Base-by-base conservation (phyloP, 2,329 filamentous ascomycete genomes). In the Penicillium paneum region DNA sequence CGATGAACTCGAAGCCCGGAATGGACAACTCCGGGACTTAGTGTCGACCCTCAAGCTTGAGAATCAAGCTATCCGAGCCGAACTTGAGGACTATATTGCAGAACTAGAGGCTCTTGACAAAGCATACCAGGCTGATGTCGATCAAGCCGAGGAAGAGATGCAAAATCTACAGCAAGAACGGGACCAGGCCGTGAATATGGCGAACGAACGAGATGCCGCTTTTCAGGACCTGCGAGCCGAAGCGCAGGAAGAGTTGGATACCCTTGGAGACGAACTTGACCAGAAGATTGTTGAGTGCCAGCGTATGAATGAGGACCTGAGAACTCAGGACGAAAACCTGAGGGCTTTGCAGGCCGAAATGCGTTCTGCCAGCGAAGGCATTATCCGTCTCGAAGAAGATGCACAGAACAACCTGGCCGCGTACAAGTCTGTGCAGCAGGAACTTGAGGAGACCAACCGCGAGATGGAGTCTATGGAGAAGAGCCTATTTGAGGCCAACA, bases 301-400 rank as follows among this genome's bases (percentile, higher is more conserved):
- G 61, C 83, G 84, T 13, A 75, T 94, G 26, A 83, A 88, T 54
- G 79, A 83, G 13, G 90, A 94, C 38, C 76, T 96, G 13, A 83
- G 84, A 57, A 88, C 90, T 59, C 84, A 88, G 49, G 86, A 86
- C 12, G 92, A 97, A 67, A 95, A 94, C 69, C 93, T 97, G 72
- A 86, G 88, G 60, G 89, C 90, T n/a, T 77, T 99, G 49, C 93
- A 97, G 68, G 86, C 88, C 55, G 94, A 97, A 78, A 94, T 99
- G 87, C 89, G 92, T 59, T 88, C 87, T 64, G 88, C 97, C 74
- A 95, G 89, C 65, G 91, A 96, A 64, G 88, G 88, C 21, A 81
- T 97, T 6, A 82, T 97, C 31, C 82, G 90, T 41, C 81, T 99
- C 0, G 94, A 97, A 70, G 92, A 97, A 70, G 91, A 96, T 63